Evolutionary conservation across 768 basidiomycete genomes (phyloP).

Genomic region (Boletus vermiculosoides): DNA sequence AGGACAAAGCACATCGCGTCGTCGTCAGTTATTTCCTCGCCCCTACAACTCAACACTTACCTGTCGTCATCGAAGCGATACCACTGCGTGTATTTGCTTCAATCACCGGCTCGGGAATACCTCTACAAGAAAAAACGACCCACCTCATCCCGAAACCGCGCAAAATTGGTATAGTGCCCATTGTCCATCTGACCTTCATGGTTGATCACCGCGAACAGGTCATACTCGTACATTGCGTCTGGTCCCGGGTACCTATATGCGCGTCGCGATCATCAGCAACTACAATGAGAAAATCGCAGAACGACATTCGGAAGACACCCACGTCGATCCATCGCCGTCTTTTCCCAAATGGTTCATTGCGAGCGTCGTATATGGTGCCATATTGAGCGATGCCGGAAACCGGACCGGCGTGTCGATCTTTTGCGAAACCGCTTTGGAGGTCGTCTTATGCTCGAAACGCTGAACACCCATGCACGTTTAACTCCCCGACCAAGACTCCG

Average conservation of each 20-base stretch:
- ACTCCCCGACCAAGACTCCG: no score
- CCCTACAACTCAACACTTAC: conserved; percentile 39
- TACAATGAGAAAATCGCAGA: not conserved
- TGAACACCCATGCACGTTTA: conserved; percentile 27
- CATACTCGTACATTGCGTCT: conserved; percentile 78
- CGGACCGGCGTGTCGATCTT: conserved; percentile 85
- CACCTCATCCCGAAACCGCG: conserved; percentile 82
- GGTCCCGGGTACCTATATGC: conserved; percentile 49
- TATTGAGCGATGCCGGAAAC: conserved; percentile 82
- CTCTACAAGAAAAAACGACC: conserved; percentile 23
- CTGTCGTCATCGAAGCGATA: conserved; percentile 95
- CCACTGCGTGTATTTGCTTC: conserved; percentile 53
- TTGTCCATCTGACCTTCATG: conserved; percentile 95
- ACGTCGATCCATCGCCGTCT: conserved; percentile 33
- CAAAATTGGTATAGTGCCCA: conserved; percentile 91
- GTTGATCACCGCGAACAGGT: conserved; percentile 90
- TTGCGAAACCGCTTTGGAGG: conserved; percentile 67
- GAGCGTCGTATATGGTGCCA: conserved; percentile 82
- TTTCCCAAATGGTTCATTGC: conserved; percentile 52
- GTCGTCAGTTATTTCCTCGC: not conserved
- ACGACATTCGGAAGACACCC: conserved; percentile 8
- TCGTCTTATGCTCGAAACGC: conserved; percentile 89
- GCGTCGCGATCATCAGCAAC: not conserved
- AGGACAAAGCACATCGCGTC: not conserved
- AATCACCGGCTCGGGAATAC: not conserved